Base-by-base conservation (phyloP, 257 asterid genomes). In the Solanum acaule region DNA sequence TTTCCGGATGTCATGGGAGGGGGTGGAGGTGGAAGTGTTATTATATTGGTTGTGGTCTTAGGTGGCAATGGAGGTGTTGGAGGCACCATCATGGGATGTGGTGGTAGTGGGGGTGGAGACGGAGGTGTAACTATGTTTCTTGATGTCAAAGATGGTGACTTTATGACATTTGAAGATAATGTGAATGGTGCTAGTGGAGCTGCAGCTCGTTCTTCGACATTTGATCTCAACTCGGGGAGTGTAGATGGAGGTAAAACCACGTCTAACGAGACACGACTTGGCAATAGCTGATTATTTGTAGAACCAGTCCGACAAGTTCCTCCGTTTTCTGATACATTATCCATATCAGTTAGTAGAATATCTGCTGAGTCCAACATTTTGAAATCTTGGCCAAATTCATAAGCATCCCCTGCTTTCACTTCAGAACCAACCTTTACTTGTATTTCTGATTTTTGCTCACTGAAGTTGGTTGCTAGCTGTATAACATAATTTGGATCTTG, bases 401-500 rank as follows among this genome's bases (percentile, higher is more conserved):
- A 79, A 22, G 10, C 85, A 40, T 63, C 91, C 35, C 13, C 86
- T 59, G 6, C 79, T 84, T 86, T 86, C 33, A 63, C 91, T 73
- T 88, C 90, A 83, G 90, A 65, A n/a, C 72, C 81, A 73, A 10
- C 70, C 52, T 83, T 90, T 29, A 2, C 87, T 86, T 83, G 90
- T 10, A 52, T 10, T 42, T 83, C 91, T 25, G 18, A 65, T 15
- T 67, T 67, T 42, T 34, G 84, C 22, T 89, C 91, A 76, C 22
- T 25, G 34, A 81, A 81, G 68, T 86, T 63, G 34, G 63, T 90
- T 29, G 71, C 90, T 87, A 49, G 68, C 63, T 92, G 94, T 85
- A 85, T 31, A 34, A 65, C 29, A 87, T 40, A 42, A 40, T 88
- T 89, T n/a, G 93, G 92, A 83, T 93, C 95, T 35, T 93, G 96